These are phyloP conservation scores for Athelia psychrophila DNA, from an alignment of 1,284 basidiomycete species.

Conservation along the genomic window DNA sequence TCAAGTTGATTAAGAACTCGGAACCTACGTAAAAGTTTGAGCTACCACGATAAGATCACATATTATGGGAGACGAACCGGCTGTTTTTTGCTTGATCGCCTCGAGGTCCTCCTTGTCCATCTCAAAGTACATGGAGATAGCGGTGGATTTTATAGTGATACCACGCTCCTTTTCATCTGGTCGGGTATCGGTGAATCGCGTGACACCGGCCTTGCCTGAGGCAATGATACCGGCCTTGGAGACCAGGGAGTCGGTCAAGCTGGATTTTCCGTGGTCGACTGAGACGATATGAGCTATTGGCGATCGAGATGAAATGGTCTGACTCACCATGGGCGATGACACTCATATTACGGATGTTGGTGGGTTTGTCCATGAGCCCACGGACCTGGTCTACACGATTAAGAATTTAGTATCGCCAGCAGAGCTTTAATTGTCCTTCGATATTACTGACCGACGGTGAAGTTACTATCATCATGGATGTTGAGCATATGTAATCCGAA, in stretches of 20 bases:
- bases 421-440: conserved; percentile 2
- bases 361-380: conserved; percentile 85
- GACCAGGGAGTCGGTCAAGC: conserved; percentile 97
- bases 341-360: conserved; percentile 98
- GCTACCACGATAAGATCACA: conserved; percentile 8
- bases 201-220: conserved; percentile 90
- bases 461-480: conserved; percentile 61
- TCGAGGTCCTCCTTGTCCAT: conserved; percentile 86
- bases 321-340: conserved; percentile 44
- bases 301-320: conserved; percentile 3
- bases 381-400: conserved; percentile 78
- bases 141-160: conserved; percentile 99
- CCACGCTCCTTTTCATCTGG: conserved; percentile 99
- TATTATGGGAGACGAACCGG: conserved; percentile 48
- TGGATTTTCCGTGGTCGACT: conserved; percentile 99
- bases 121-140: conserved; percentile 99
- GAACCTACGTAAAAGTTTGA: conserved; percentile 52
- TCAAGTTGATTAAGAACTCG: conserved; percentile 99
- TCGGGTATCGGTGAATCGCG: conserved; percentile 98
- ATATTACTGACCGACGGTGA: conserved; percentile 74
- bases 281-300: conserved; percentile 17
- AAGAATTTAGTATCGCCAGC: conserved; percentile 9
- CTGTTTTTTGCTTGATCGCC: conserved; percentile 92
- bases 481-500: conserved; percentile 26
- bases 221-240: conserved; percentile 99